Evolutionary conservation across 2,329 filamentous ascomycete genomes (phyloP).

Genomic region (Ambrosiella xylebori): DNA sequence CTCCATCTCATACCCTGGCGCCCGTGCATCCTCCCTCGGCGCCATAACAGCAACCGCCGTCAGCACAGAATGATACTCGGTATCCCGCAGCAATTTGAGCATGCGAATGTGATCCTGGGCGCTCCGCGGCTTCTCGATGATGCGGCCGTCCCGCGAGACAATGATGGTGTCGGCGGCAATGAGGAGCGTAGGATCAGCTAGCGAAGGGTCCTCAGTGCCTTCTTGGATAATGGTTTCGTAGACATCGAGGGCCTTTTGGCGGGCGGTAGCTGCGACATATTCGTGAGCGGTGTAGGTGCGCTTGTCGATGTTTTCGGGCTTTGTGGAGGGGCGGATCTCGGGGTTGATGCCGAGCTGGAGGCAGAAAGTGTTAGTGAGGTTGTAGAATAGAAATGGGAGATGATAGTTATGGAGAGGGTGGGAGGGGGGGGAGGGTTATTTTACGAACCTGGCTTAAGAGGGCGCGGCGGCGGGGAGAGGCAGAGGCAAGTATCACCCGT

Average conservation of each 20-base stretch:
- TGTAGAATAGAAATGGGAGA: neutral
- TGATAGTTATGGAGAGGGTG: neutral
- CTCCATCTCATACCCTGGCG: constrained; percentile 74
- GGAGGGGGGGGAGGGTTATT: constrained; percentile 7
- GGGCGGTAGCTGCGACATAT: constrained; percentile 79
- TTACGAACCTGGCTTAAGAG: constrained; percentile 51
- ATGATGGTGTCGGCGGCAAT: constrained; percentile 87
- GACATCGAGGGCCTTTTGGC: constrained; percentile 65
- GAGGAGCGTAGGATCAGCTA: constrained; percentile 61
- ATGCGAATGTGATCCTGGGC: constrained; percentile 71
- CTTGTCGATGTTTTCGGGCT: constrained; percentile 77
- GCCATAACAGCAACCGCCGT: constrained; percentile 74
- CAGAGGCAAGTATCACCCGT: constrained; percentile 76
- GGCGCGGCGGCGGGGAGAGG: constrained; percentile 68
- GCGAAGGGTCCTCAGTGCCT: constrained; percentile 22
- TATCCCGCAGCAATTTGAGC: constrained; percentile 67
- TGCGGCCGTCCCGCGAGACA: constrained; percentile 53
- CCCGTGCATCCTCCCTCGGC: constrained; percentile 59
- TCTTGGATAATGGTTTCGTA: constrained; percentile 30
- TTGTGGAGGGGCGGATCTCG: constrained; percentile 68
- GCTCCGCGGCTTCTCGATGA: constrained; percentile 79
- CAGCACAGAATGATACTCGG: constrained; percentile 60
- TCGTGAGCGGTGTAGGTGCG: constrained; percentile 57
- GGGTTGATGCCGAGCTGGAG: constrained; percentile 64
- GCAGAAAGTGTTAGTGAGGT: neutral